Evolutionary conservation across 257 asterid species (phyloP).

Genomic region (Ilex asprella): DNA sequence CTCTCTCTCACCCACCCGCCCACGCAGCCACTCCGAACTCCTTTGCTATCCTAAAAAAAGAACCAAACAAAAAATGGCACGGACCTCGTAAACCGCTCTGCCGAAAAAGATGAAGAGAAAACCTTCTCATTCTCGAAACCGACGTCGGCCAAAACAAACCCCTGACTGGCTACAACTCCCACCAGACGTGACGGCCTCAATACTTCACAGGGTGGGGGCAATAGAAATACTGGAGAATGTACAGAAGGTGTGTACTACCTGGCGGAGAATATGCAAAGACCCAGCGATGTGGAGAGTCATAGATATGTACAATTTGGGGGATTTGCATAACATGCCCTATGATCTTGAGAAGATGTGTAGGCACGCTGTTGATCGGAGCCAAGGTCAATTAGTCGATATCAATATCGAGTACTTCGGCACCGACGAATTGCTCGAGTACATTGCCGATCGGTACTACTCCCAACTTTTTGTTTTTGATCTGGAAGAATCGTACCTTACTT

Average conservation of each 20-base stretch:
- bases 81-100: no score
- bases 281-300: slow-evolving; percentile 12
- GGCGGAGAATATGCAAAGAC: slow-evolving; percentile 10
- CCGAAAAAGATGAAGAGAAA: no score
- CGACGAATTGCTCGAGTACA: slow-evolving; percentile 7
- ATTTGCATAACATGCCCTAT: background rate
- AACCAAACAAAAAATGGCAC: no score
- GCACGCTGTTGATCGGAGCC: no score
- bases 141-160: no score
- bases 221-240: slow-evolving; percentile 2
- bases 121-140: no score
- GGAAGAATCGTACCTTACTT: no score
- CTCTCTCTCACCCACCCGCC: no score
- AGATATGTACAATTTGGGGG: slow-evolving; percentile 4
- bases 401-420: background rate
- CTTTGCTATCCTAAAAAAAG: no score
- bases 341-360: background rate
- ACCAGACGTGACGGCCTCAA: slow-evolving; percentile 1
- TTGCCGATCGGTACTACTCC: slow-evolving; percentile 6
- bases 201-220: slow-evolving; percentile 3
- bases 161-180: slow-evolving; percentile 9
- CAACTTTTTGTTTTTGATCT: no score
- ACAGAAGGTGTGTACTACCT: slow-evolving; percentile 14
- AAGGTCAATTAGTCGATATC: no score
- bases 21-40: no score